These are phyloP conservation scores for Stachybotrys echinatus DNA, from an alignment of 2,329 filamentous ascomycete species.

Conservation along the genomic window DNA sequence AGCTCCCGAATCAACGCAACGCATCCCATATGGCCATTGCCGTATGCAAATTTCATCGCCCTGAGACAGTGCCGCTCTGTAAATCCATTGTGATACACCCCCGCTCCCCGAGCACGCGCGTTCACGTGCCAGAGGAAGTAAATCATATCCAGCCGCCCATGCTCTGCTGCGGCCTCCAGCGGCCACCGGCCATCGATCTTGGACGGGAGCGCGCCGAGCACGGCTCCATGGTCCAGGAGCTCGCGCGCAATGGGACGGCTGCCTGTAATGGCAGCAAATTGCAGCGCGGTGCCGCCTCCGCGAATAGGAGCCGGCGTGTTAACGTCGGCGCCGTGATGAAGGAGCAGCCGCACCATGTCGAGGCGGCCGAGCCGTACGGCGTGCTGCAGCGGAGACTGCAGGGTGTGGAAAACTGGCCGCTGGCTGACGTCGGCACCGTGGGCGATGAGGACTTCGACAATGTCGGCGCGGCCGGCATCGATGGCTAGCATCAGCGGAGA, in stretches of 20 bases:
- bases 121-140: background rate
- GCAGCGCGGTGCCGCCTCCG: background rate
- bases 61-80: background rate
- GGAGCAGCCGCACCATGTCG: background rate
- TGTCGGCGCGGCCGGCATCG: background rate
- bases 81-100: background rate
- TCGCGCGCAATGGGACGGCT: background rate
- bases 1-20: background rate
- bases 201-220: background rate
- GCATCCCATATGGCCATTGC: background rate
- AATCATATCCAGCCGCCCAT: slow-evolving; percentile 1
- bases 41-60: background rate
- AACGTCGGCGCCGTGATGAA: background rate
- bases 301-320: background rate
- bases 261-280: background rate
- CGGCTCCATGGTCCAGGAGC: background rate
- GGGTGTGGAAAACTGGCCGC: too few relatives aligned
- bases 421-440: background rate
- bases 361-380: background rate
- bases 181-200: background rate
- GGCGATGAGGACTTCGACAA: background rate
- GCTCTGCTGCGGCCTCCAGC: background rate
- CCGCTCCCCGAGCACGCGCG: background rate
- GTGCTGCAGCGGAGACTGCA: background rate
- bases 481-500: background rate